Conservation (phyloP, 331 rosid species). For the Acacia concinna region DNA sequence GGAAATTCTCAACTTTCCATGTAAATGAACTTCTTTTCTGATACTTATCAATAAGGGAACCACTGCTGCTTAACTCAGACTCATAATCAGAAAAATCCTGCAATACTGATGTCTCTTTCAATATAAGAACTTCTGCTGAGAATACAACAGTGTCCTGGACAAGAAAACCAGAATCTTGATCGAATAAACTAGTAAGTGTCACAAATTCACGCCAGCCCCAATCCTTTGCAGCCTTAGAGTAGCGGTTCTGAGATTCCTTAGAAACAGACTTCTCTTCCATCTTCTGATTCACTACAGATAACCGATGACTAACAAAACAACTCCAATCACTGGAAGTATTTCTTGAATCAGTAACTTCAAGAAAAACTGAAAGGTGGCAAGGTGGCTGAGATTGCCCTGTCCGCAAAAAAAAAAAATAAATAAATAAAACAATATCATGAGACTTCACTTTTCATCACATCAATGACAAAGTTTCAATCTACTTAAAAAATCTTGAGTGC, state of each 20-base stretch:
- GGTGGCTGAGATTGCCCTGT: slow-evolving; percentile 99
- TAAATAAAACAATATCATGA: too few species aligned
- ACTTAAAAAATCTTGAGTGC: slow-evolving; percentile 33
- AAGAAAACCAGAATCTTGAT: slow-evolving; percentile 99
- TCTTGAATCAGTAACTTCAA: slow-evolving; percentile 97
- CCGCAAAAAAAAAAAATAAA: slow-evolving; percentile 31
- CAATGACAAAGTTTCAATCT: slow-evolving; percentile 19
- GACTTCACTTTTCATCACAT: slow-evolving; percentile 31
- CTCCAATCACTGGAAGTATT: slow-evolving; percentile 98
- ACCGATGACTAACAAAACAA: slow-evolving; percentile 97
- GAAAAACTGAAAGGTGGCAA: slow-evolving; percentile 98
- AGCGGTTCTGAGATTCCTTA: slow-evolving; percentile 98
- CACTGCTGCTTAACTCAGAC: slow-evolving; percentile 47
- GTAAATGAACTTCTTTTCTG: slow-evolving; percentile 81
- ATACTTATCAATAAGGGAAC: slow-evolving; percentile 53
- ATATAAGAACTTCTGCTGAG: slow-evolving; percentile 97
- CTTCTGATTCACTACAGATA: slow-evolving; percentile 93
- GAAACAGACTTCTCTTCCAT: slow-evolving; percentile 93
- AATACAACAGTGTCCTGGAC: slow-evolving; percentile 92
- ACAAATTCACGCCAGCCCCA: slow-evolving; percentile 99
- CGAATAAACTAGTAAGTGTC: slow-evolving; percentile 97
- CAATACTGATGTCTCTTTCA: slow-evolving; percentile 88
- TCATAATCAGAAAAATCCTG: slow-evolving; percentile 80
- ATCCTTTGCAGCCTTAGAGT: slow-evolving; percentile 99
- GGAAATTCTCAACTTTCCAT: slow-evolving; percentile 99